A percentile compares a stretch with the other conserved stretches of the same genome.
These are phyloP conservation scores for Euclidium syriacum DNA, from an alignment of 345 rosid genomes.

Conservation along the genomic window DNA sequence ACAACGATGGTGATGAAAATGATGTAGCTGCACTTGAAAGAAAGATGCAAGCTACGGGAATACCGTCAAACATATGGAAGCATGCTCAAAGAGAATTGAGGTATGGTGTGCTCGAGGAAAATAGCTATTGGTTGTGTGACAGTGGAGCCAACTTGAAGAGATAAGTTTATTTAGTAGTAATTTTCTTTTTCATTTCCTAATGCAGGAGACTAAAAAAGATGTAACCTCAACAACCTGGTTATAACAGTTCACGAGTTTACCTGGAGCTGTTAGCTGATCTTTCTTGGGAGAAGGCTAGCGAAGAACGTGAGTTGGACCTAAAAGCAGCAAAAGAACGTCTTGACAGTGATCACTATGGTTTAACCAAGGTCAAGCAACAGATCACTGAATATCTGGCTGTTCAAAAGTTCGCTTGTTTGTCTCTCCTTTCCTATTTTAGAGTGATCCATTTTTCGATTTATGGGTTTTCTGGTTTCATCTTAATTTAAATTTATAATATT, in stretches of 20 bases:
- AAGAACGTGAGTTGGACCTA: slow-evolving; percentile 79
- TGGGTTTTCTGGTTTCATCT: slow-evolving; percentile 19
- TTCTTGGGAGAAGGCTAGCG: slow-evolving; percentile 92
- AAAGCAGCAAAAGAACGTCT: slow-evolving; percentile 91
- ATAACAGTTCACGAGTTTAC: slow-evolving; percentile 91
- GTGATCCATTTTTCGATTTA: slow-evolving; percentile 6
- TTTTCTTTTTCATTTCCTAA: slow-evolving; percentile 3
- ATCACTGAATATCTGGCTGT: slow-evolving; percentile 98
- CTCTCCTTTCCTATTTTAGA: background rate
- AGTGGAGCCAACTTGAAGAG: background rate
- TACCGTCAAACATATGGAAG: slow-evolving; percentile 96
- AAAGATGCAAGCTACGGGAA: slow-evolving; percentile 94
- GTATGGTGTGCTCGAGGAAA: slow-evolving; percentile 31
- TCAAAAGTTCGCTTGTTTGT: slow-evolving; percentile 67
- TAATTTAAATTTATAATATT: slow-evolving; percentile 19
- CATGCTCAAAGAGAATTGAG: slow-evolving; percentile 96
- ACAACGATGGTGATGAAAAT: slow-evolving; percentile 97
- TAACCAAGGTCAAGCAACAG: slow-evolving; percentile 88
- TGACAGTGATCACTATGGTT: slow-evolving; percentile 91
- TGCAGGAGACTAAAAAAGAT: slow-evolving; percentile 94
- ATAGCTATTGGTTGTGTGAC: slow-evolving; percentile 1
- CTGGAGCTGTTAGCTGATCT: slow-evolving; percentile 97
- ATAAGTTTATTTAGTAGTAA: background rate
- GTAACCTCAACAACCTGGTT: slow-evolving; percentile 99
- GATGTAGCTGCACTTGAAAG: slow-evolving; percentile 91